A percentile compares a stretch with the other conserved stretches of the same genome.
Evolutionary conservation across 495 filamentous ascomycete genomes (phyloP).

Genomic region (Talaromyces borbonicus): DNA sequence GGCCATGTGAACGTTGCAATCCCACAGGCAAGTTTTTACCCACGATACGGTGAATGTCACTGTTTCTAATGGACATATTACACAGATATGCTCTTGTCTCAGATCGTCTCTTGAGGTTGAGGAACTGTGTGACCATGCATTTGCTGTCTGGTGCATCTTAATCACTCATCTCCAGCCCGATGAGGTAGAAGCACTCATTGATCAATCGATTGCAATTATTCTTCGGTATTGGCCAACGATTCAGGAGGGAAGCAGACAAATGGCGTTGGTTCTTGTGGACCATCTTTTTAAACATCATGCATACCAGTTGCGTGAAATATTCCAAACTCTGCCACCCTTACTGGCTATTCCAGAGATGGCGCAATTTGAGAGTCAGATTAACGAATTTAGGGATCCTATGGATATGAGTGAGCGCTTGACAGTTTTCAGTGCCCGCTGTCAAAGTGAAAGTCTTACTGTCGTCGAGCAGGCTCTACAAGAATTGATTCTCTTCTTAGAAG

Average conservation of each 20-base stretch:
- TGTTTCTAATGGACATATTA: conserved; percentile 3
- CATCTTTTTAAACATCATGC: conserved; percentile 54
- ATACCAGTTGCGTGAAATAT: conserved; percentile 48
- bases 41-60: not conserved
- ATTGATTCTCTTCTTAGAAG: conserved; percentile 58
- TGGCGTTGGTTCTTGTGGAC: conserved; percentile 50
- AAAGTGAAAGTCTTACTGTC: conserved; percentile 75
- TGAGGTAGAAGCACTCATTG: conserved; percentile 67
- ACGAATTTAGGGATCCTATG: conserved; percentile 48
- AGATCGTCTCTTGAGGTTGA: conserved; percentile 69
- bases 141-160: conserved; percentile 75
- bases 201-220: conserved; percentile 81
- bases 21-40: conserved; percentile 55
- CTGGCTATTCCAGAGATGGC: conserved; percentile 58
- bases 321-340: conserved; percentile 69
- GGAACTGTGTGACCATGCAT: conserved; percentile 63
- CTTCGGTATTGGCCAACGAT: conserved; percentile 69
- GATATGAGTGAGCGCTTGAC: conserved; percentile 53
- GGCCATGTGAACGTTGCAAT: conserved; percentile 64
- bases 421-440: conserved; percentile 60
- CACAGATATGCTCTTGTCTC: conserved; percentile 74
- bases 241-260: conserved; percentile 44
- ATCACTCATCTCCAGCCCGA: conserved; percentile 62
- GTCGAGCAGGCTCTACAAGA: conserved; percentile 71
- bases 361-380: conserved; percentile 52